These are phyloP conservation scores for Coccomyxa subellipsoidea DNA, from an alignment of 163 green algal species.

Conservation along the genomic window DNA sequence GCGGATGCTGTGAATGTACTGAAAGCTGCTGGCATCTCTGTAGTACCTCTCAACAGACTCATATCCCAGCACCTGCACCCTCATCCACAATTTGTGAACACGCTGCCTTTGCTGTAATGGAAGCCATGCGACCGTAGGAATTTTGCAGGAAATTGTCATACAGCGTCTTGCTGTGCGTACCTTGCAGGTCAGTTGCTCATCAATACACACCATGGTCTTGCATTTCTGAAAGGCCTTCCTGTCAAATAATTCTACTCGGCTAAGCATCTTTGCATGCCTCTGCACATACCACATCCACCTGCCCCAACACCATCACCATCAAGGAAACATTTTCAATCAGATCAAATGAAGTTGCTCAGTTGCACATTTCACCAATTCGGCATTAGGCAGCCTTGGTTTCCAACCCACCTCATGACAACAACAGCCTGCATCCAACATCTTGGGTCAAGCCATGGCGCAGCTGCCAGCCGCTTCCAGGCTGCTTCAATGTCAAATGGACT, in stretches of 20 bases:
- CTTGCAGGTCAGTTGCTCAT: conserved; percentile 3
- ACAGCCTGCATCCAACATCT: not conserved
- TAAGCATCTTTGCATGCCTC: not conserved
- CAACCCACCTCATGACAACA: not conserved
- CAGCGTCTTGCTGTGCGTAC: not conserved
- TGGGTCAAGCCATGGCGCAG: not conserved
- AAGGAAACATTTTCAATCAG: not conserved
- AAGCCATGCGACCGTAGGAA: no score
- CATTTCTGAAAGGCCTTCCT: not conserved
- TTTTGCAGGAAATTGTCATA: no score
- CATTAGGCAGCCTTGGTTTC: no score
- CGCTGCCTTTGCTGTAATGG: not conserved
- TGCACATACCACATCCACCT: not conserved
- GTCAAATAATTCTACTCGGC: not conserved
- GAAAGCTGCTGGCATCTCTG: not conserved
- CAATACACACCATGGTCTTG: not conserved
- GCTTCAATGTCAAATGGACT: not conserved
- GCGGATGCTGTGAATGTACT: not conserved
- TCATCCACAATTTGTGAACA: not conserved
- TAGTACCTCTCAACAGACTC: not conserved
- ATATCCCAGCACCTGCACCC: not conserved
- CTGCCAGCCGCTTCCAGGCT: not conserved
- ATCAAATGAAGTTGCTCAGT: no score
- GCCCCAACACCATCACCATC: not conserved
- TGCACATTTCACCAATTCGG: no score